Base-by-base conservation (phyloP, 2,329 filamentous ascomycete species). In the Exophiala dermatitidis region DNA sequence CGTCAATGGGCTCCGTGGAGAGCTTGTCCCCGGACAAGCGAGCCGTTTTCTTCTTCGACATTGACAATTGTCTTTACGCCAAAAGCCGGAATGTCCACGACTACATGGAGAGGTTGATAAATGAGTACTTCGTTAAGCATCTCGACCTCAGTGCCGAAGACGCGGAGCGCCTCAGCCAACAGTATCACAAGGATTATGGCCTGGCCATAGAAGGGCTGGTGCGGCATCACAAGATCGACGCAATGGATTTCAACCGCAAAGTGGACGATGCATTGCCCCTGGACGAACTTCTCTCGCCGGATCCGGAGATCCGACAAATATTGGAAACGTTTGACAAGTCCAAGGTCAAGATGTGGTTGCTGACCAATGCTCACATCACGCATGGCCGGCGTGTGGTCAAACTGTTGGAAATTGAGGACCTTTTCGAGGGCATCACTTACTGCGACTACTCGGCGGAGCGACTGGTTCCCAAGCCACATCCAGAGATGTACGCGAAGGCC, bases 41-140 rank as follows among this genome's bases (percentile, higher is more conserved):
- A 34, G 58, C 60, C 1, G 76, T 87, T 19, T 80, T 83, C 68
- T 83, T 81, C 70, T 97, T 96, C 67, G 93, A 98, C 68, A 97
- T 98, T 66, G 93, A 98, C 77, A 98, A 98, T 67, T 98, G 94
- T 72, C 81, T 97, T 52, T 97, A 96, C 66, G 83, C 90, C 0
- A 90, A 85, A 71, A 90, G 88, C 67, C 82, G 82, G 61, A 86
- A 85, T 63, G 89, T 98, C 43, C 87, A 94, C 66, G 85, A 94
- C 66, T 77, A 87, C 66, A 97, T 98, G 93, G 83, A 84, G 33
- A 77, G 83, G 49, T 77, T 96, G 57, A 98, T 97, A 66, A 78
- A 84, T 66, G 67, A 75, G 52, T 84, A 82, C 67, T 83, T 84
- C 64, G 69, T 78, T 59, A 74, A 71, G 49, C 89, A 96, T 68